Base-by-base conservation (phyloP, 257 asterid species). In the Asclepias syriaca region DNA sequence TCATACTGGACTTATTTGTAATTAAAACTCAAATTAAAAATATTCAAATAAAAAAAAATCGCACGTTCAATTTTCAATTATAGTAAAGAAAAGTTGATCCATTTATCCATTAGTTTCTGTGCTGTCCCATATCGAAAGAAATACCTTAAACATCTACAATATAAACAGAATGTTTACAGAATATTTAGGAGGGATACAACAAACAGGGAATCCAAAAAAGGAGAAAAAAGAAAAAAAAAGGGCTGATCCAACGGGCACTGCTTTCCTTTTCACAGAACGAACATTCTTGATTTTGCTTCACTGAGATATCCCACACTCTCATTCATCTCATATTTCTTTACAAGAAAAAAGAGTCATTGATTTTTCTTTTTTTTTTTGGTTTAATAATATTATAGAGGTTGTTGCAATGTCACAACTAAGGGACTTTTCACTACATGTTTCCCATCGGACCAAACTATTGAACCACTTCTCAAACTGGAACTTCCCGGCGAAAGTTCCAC, bases 361-460 rank as follows among this genome's bases (percentile, higher is more conserved):
- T 40, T 40, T 43, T 43, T 24, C 11, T 45, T 45, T 61, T n/a
- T 29, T 29, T 29, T 29, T 29, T 29, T 29, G 27, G 2, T 29
- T 29, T 29, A 29, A 29, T 29, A 29, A 29, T 29, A 1, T 29
- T 68, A 68, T 24, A 90, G 89, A 1, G 98, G 98, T 74, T 93
- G 85, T 72, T 90, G 97, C 84, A 90, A 27, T 21, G 97, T 90
- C 72, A 89, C 87, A n/a, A 90, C 90, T 68, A 93, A 37, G 40
- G 96, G 88, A 71, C 97, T 90, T 0, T 74, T 84, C 16, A 90
- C 96, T 0, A 64, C 4, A 74, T 85, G 97, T 74, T 93, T 89
- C 73, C 90, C 98, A 72, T 93, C 98, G 0, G 89, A 85, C 98
- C 98, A 93, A 0, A 76, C 85, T 51, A 93, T 76, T 0, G 96